Percentiles rank a stretch among this genome's conserved stretches.
Conservation (phyloP, 2,329 filamentous ascomycete genomes). For the Colletotrichum sp. region DNA sequence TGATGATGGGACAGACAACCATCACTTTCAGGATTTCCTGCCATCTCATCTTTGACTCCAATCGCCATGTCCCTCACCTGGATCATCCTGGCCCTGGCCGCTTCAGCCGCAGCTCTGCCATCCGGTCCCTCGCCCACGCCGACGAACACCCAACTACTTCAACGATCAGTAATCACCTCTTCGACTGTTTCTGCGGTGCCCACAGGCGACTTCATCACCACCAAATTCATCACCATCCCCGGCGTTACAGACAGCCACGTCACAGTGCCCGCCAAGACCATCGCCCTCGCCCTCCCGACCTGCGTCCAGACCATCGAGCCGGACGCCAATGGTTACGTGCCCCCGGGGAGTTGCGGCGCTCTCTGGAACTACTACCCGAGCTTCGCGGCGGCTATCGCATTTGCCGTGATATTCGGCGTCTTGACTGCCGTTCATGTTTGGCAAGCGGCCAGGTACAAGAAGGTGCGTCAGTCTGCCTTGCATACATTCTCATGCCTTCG, state of each 20-base stretch:
- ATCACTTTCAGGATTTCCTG: not conserved
- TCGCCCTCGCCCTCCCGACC: slow-evolving; percentile 35
- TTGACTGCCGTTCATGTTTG: slow-evolving; percentile 25
- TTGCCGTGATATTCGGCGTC: slow-evolving; percentile 29
- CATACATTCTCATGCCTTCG: not conserved
- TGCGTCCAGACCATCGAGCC: slow-evolving; percentile 38
- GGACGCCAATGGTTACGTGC: slow-evolving; percentile 36
- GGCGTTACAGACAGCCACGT: slow-evolving; percentile 30
- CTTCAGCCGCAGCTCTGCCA: not conserved
- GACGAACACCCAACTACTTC: not conserved
- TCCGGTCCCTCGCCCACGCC: not conserved
- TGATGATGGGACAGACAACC: not conserved
- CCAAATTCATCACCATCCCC: slow-evolving; percentile 29
- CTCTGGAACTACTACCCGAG: slow-evolving; percentile 38
- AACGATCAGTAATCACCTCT: not conserved
- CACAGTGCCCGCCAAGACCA: slow-evolving; percentile 34
- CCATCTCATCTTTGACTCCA: not conserved
- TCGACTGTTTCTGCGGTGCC: not conserved
- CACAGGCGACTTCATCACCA: slow-evolving; percentile 29
- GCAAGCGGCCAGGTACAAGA: slow-evolving; percentile 27
- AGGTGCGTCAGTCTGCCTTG: slow-evolving; percentile 20
- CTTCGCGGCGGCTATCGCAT: slow-evolving; percentile 31
- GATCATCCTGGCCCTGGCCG: not conserved
- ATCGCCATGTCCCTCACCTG: not conserved
- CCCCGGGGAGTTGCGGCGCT: slow-evolving; percentile 33